Evolutionary conservation across 495 filamentous ascomycete genomes (phyloP).

Genomic region (Aspergillus ellipticus): DNA sequence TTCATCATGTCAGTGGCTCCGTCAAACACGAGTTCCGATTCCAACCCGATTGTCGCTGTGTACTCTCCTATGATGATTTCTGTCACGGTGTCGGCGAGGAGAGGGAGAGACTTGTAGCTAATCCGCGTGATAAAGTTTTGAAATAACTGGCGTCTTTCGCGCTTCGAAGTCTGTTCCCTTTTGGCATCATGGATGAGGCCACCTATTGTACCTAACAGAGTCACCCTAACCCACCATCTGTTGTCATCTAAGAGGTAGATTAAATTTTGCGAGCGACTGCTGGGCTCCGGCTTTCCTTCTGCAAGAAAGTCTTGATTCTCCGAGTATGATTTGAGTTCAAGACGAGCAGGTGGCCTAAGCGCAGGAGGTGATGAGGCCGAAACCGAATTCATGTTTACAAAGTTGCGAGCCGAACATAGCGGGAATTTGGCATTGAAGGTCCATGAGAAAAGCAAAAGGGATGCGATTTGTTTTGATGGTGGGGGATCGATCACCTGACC

Average conservation of each 20-base stretch:
- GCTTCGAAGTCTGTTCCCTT: slow-evolving; percentile 8
- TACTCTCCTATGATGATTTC: slow-evolving; percentile 17
- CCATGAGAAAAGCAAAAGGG: too few relatives aligned
- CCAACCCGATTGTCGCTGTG: background rate
- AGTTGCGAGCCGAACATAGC: too few relatives aligned
- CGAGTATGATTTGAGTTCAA: slow-evolving; percentile 15
- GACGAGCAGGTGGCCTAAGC: background rate
- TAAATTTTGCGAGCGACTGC: slow-evolving; percentile 11
- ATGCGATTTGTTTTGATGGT: too few relatives aligned
- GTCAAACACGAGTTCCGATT: slow-evolving; percentile 1
- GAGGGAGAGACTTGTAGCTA: slow-evolving; percentile 2
- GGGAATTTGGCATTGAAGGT: too few relatives aligned
- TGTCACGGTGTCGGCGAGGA: slow-evolving; percentile 17
- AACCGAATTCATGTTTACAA: too few relatives aligned
- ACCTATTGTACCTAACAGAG: slow-evolving; percentile 3
- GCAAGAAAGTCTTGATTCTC: slow-evolving; percentile 14
- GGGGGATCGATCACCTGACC: too few relatives aligned
- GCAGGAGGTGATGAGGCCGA: too few relatives aligned
- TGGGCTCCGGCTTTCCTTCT: slow-evolving; percentile 14
- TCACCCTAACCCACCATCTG: slow-evolving; percentile 18
- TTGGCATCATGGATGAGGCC: slow-evolving; percentile 1
- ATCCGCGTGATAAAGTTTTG: slow-evolving; percentile 11
- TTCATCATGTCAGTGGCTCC: slow-evolving; percentile 1
- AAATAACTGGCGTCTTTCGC: slow-evolving; percentile 11
- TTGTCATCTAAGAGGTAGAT: slow-evolving; percentile 2